A percentile compares a stretch with the other conserved stretches of the same genome.
Conservation (phyloP, 306 rosid genomes). For the Vigna hirtella region DNA sequence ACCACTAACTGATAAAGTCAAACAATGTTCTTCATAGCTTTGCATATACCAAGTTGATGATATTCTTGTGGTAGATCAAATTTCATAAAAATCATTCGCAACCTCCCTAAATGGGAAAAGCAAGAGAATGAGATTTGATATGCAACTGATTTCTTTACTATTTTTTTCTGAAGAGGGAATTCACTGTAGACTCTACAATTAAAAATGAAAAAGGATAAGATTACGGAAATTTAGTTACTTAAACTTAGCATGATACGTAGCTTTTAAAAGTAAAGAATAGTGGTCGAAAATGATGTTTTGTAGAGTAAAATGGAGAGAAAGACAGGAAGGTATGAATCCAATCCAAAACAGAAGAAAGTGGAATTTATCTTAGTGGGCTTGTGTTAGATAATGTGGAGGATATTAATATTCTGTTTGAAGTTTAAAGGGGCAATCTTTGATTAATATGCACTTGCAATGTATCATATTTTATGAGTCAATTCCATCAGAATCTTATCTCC, state of each 20-base stretch:
- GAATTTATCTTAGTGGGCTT: constrained; percentile 40
- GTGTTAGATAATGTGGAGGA: constrained; percentile 36
- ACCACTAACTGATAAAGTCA: too few species aligned
- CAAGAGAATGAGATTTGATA: background rate
- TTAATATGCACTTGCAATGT: constrained; percentile 21
- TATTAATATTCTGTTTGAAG: constrained; percentile 34
- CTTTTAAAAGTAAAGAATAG: background rate
- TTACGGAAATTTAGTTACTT: background rate
- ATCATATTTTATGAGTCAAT: constrained; percentile 44
- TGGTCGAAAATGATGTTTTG: constrained; percentile 11
- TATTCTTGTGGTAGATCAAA: background rate
- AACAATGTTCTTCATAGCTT: background rate
- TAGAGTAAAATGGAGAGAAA: background rate
- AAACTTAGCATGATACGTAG: background rate
- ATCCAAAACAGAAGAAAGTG: constrained; percentile 51
- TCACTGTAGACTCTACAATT: background rate
- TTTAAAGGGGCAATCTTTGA: constrained; percentile 11
- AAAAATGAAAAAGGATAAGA: background rate
- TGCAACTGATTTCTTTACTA: background rate
- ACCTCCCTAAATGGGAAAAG: constrained; percentile 2
- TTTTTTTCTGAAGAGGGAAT: background rate
- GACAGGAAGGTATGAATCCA: constrained; percentile 33
- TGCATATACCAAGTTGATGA: constrained; percentile 1
- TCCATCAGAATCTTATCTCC: constrained; percentile 56
- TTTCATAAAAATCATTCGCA: constrained; percentile 9